Conservation (phyloP, 768 basidiomycete species). For the Xerocomus spinulosus region DNA sequence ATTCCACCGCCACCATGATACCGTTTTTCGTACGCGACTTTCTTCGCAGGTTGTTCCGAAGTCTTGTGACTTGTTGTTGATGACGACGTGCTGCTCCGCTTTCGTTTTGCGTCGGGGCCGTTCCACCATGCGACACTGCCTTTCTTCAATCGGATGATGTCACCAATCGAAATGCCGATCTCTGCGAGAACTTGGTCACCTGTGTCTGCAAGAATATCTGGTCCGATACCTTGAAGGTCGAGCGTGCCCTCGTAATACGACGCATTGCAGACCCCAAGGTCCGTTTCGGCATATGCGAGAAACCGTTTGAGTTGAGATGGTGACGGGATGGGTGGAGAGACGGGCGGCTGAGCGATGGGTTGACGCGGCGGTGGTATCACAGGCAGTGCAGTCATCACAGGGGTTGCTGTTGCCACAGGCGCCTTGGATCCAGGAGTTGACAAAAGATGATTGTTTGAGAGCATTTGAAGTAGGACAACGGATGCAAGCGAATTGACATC, state of each 20-base stretch:
- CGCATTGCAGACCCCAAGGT: background rate
- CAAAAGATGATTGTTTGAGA: background rate
- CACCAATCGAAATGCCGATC: background rate
- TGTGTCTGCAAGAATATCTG: background rate
- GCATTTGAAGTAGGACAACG: slow-evolving; percentile 3
- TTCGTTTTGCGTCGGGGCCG: background rate
- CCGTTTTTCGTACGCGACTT: background rate
- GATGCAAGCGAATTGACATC: slow-evolving; percentile 3
- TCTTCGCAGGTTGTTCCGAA: background rate
- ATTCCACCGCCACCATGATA: background rate
- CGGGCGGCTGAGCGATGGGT: too few species aligned
- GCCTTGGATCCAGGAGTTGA: background rate
- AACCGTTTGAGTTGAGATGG: background rate
- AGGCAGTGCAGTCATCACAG: background rate
- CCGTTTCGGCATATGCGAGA: background rate
- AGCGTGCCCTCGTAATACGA: background rate
- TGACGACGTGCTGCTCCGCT: background rate
- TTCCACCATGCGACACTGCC: background rate
- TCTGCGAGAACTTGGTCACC: background rate
- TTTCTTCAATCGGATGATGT: slow-evolving; percentile 1
- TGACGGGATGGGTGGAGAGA: background rate
- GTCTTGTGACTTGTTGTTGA: too few species aligned
- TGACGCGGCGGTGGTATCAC: background rate
- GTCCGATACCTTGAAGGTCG: background rate
- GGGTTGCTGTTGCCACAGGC: background rate